Percentiles rank a stretch among this genome's conserved stretches.
Conservation (phyloP, 768 basidiomycete genomes). For the Trametes sanguinea region DNA sequence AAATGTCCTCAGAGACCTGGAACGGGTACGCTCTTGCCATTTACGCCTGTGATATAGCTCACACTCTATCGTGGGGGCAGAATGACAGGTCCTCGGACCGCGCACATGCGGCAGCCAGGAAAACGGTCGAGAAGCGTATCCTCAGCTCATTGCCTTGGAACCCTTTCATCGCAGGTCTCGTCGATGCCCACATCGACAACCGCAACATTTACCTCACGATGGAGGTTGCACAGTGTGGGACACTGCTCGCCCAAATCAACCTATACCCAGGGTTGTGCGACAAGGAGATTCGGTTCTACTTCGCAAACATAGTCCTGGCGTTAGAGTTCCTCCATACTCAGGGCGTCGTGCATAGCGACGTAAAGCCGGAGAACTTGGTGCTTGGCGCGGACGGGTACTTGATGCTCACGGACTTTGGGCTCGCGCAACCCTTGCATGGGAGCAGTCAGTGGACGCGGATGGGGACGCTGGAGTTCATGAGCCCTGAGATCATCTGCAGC, state of each 20-base stretch:
- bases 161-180: conserved; percentile 51
- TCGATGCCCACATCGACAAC: conserved; percentile 48
- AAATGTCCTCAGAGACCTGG: conserved; percentile 35
- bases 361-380: conserved; percentile 62
- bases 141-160: conserved; percentile 52
- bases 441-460: conserved; percentile 35
- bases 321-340: conserved; percentile 48
- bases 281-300: conserved; percentile 50
- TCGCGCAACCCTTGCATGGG: conserved; percentile 30
- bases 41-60: not conserved
- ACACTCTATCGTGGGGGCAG: not conserved
- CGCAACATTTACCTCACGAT: conserved; percentile 52
- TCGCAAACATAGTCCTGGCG: conserved; percentile 52
- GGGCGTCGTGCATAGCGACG: conserved; percentile 53
- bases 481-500: conserved; percentile 44
- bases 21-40: conserved; percentile 27
- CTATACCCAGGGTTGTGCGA: conserved; percentile 34
- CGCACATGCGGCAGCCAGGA: conserved; percentile 1
- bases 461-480: conserved; percentile 51
- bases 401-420: conserved; percentile 53
- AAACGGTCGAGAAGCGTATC: conserved; percentile 42
- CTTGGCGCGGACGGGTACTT: conserved; percentile 59
- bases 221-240: conserved; percentile 51
- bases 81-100: conserved; percentile 8
- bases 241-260: conserved; percentile 41